Evolutionary conservation across 78 protist species (phyloP), one percentile per base, ranked within the genome.

Genomic region (Protostelium mycophagum): DNA sequence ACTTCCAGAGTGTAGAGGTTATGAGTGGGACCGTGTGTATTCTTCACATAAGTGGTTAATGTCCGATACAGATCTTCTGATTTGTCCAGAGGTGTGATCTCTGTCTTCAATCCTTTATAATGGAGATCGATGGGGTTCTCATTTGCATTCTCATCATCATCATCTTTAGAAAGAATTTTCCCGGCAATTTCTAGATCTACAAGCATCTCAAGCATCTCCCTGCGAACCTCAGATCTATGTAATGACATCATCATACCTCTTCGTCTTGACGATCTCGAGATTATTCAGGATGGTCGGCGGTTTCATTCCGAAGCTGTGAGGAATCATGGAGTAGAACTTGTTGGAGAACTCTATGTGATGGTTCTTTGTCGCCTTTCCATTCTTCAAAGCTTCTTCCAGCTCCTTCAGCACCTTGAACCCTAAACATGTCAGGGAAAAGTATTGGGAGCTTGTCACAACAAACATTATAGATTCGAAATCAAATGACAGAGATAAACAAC

Each of bases 151-250:
- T 89, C 93, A 37, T 86, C 85, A 36, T 38, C 96, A 1, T 86
- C 34, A 0, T 63, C 93, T 1, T 89, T 89, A 28, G 83, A 85
- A 0, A 95, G 31, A 29, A 85, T 85, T 28, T 89, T 88, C 35
- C 84, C 0, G n/a, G 97, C 97, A 73, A 95, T 93, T 88, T 95
- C 97, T 25, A 96, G 86, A 51, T 96, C 97, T 0, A 87, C 87
- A 63, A 96, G 91, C 29, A 63, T 39, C 86, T 93, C 86, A 28
- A 94, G 83, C 88, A 94, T 36, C 37, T 51, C 73, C 16, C 73
- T 51, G 16, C 73, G 73, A n/a, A n/a, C n/a, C n/a, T n/a, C n/a
- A n/a, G n/a, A n/a, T n/a, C n/a, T n/a, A n/a, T n/a, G n/a, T n/a
- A n/a, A n/a, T n/a, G n/a, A n/a, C 29, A 39, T 37, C 31, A 29